Percentiles rank a stretch among this genome's conserved stretches.
phyloP scores from a whole-genome alignment of 305 asterid species.

The Plantago lanceolata region DNA sequence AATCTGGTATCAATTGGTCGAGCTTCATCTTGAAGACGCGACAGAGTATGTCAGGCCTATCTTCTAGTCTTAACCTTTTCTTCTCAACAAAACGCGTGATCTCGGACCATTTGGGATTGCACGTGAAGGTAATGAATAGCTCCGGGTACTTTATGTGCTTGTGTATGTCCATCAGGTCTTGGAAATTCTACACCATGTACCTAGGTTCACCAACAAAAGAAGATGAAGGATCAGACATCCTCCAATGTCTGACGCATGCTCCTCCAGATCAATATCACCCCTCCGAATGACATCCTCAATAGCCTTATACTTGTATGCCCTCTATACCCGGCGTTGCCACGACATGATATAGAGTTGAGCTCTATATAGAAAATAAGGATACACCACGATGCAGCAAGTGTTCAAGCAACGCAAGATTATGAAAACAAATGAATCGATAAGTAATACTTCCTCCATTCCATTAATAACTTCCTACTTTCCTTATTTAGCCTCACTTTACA shows the following conservation, averaged over 20 bases:
- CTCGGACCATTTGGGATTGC: not conserved
- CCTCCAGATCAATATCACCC: not conserved
- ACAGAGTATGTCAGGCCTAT: not conserved
- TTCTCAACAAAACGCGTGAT: not conserved
- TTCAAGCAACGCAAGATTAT: too few relatives aligned
- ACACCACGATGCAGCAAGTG: too few relatives aligned
- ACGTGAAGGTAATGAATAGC: not conserved
- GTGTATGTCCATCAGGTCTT: not conserved
- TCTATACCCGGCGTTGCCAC: too few relatives aligned
- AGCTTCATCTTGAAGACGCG: not conserved
- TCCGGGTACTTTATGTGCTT: not conserved
- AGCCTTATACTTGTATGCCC: not conserved
- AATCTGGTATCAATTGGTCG: not conserved
- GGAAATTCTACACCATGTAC: conserved; percentile 4
- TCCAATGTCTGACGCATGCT: not conserved
- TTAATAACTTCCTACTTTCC: too few relatives aligned
- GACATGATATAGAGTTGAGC: too few relatives aligned
- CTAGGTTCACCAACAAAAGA: not conserved
- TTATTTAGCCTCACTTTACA: too few relatives aligned
- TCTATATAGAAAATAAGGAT: too few relatives aligned
- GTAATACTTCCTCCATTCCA: too few relatives aligned
- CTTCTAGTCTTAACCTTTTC: too few relatives aligned
- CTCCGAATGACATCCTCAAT: not conserved
- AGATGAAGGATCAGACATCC: not conserved
- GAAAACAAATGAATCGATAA: too few relatives aligned